phyloP scores from a whole-genome alignment of 257 asterid genomes.

The Nicotiana obtusifolia region DNA sequence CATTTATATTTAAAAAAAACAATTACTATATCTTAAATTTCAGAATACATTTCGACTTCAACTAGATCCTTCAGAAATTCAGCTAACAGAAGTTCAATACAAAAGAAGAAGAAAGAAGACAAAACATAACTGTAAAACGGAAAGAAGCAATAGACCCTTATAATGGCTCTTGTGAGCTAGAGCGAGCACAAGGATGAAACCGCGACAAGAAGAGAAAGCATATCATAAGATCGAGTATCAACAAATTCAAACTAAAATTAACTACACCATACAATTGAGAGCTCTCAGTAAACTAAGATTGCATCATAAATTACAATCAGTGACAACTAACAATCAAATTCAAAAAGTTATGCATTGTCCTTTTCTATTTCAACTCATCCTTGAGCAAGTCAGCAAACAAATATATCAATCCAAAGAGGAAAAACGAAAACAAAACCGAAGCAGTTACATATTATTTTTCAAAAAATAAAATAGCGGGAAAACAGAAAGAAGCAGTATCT shows the following conservation, averaged over 20 bases:
- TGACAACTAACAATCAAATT: background rate
- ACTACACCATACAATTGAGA: background rate
- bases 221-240: background rate
- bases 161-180: background rate
- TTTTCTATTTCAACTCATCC: background rate
- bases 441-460: background rate
- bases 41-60: background rate
- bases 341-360: background rate
- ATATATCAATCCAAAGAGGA: background rate
- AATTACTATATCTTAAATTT: background rate
- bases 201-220: background rate
- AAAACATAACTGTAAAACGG: background rate
- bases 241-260: slow-evolving; percentile 5
- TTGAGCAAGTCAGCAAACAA: background rate
- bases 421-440: background rate
- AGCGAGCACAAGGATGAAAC: background rate
- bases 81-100: background rate
- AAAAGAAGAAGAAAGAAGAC: background rate
- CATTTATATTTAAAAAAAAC: background rate
- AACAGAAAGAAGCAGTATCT: background rate
- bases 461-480: too few species aligned
- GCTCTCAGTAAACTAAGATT: background rate
- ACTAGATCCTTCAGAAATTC: slow-evolving; percentile 4
- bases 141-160: background rate
- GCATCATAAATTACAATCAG: background rate